These are phyloP conservation scores for Poterioochromonas sp. DNA, from an alignment of 352 stramenopile genomes.

Conservation along the genomic window DNA sequence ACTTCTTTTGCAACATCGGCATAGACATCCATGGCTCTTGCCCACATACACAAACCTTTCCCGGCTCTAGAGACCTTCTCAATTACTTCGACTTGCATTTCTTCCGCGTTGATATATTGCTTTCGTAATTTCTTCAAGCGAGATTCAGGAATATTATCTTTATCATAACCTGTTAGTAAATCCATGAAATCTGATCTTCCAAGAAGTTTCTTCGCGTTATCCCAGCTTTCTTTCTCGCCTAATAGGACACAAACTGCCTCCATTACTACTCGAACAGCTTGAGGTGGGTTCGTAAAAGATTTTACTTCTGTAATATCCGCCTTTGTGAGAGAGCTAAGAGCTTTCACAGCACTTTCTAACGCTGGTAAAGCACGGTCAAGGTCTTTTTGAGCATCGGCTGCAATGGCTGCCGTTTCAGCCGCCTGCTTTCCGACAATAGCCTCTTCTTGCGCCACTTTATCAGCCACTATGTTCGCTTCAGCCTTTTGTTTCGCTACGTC, in stretches of 20 bases:
- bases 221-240: slow-evolving; percentile 74
- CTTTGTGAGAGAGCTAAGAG: slow-evolving; percentile 75
- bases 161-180: slow-evolving; percentile 77
- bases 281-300: slow-evolving; percentile 79
- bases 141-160: slow-evolving; percentile 78
- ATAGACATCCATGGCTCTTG: slow-evolving; percentile 88
- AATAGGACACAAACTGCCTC: slow-evolving; percentile 83
- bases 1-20: slow-evolving; percentile 84
- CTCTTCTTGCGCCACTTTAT: slow-evolving; percentile 75
- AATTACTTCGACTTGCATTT: slow-evolving; percentile 77
- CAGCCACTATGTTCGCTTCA: slow-evolving; percentile 70
- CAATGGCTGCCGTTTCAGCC: slow-evolving; percentile 73
- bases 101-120: slow-evolving; percentile 63
- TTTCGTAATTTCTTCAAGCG: slow-evolving; percentile 74
- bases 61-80: slow-evolving; percentile 80
- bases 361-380: slow-evolving; percentile 80
- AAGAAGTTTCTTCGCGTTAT: slow-evolving; percentile 77
- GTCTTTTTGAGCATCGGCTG: slow-evolving; percentile 79
- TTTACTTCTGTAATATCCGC: slow-evolving; percentile 84
- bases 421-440: slow-evolving; percentile 75
- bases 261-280: slow-evolving; percentile 82
- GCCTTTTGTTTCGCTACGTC: slow-evolving; percentile 81
- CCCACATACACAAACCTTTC: slow-evolving; percentile 80
- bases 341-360: slow-evolving; percentile 71
- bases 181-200: slow-evolving; percentile 73